phyloP scores from a whole-genome alignment of 345 rosid genomes.

The Eucalyptus rudis region DNA sequence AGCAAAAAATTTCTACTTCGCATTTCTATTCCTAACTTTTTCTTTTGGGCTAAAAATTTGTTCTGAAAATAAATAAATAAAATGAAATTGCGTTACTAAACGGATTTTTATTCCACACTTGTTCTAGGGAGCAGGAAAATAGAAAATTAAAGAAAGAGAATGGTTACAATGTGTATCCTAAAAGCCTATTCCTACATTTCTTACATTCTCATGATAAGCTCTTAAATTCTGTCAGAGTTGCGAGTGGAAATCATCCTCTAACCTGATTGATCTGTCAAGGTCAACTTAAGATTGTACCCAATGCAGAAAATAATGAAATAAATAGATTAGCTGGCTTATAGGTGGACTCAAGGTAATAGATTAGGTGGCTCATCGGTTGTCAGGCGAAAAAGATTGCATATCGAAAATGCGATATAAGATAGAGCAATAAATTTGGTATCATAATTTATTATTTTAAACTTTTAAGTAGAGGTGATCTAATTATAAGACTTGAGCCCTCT shows the following conservation, averaged over 20 bases:
- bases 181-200: not conserved
- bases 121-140: too few species aligned
- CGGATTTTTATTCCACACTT: too few species aligned
- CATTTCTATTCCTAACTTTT: too few species aligned
- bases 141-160: too few species aligned
- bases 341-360: not conserved
- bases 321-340: not conserved
- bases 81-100: too few species aligned
- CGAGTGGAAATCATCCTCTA: not conserved
- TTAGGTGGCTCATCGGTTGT: not conserved
- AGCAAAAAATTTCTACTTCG: too few species aligned
- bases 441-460: too few species aligned
- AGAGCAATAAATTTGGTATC: not conserved
- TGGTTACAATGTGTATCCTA: too few species aligned
- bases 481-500: not conserved
- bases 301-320: not conserved
- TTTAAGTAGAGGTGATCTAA: not conserved
- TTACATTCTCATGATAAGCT: not conserved
- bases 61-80: too few species aligned
- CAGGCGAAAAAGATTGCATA: not conserved
- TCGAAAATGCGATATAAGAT: not conserved
- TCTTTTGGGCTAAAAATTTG: too few species aligned
- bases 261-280: not conserved
- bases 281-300: not conserved
- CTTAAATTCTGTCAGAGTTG: not conserved